Conservation (phyloP, 148 eudicot species). For the Silene uniflora region DNA sequence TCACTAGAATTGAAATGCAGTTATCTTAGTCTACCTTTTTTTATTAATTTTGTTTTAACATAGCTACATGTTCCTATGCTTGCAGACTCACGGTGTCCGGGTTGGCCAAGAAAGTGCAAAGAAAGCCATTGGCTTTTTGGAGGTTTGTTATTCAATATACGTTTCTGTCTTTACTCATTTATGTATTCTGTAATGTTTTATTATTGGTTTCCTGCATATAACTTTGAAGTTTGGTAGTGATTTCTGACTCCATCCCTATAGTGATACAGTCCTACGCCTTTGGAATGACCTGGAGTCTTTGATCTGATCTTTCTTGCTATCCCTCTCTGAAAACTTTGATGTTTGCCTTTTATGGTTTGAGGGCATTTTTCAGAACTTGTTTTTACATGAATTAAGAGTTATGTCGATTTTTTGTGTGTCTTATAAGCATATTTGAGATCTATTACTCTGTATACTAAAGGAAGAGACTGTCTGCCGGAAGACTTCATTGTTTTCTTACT, state of each 20-base stretch:
- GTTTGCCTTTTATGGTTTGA: background rate
- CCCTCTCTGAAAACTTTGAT: background rate
- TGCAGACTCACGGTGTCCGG: conserved; percentile 91
- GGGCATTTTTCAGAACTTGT: background rate
- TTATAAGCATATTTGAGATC: background rate
- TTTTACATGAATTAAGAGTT: background rate
- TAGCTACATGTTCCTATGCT: conserved; percentile 8
- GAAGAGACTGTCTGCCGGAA: background rate
- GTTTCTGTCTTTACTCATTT: background rate
- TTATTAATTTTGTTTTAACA: background rate
- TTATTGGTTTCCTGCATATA: background rate
- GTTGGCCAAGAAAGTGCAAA: conserved; percentile 81
- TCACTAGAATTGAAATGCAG: background rate
- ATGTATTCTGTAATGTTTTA: background rate
- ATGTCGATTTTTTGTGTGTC: background rate
- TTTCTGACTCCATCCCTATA: background rate
- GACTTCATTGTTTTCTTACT: background rate
- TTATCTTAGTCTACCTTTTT: background rate
- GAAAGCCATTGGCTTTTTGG: conserved; percentile 80
- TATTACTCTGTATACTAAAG: background rate
- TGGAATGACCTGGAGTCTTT: background rate
- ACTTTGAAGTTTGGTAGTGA: background rate
- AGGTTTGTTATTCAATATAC: conserved; percentile 44
- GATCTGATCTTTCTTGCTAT: background rate
- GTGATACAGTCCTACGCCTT: background rate